A percentile compares a stretch with the other conserved stretches of the same genome.
Conservation (phyloP, 2,329 filamentous ascomycete genomes). For the Onygenales sp. region DNA sequence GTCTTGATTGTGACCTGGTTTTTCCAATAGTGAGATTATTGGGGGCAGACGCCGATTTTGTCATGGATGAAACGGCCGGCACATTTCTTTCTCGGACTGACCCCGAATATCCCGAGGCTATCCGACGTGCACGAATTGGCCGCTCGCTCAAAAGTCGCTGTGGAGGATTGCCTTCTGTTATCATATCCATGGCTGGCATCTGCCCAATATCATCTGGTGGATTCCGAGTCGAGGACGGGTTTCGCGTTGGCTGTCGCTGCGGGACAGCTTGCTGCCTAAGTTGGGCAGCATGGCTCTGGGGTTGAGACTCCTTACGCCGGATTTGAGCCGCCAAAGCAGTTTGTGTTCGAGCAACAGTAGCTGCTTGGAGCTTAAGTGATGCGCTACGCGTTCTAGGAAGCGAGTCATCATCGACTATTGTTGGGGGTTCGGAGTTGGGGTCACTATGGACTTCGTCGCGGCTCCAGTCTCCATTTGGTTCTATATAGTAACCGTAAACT, state of each 20-base stretch:
- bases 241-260: slow-evolving; percentile 21
- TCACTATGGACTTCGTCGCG: slow-evolving; percentile 15
- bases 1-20: slow-evolving; percentile 32
- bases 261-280: slow-evolving; percentile 36
- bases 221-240: slow-evolving; percentile 17
- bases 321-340: slow-evolving; percentile 31
- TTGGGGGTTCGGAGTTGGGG: slow-evolving; percentile 13
- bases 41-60: slow-evolving; percentile 24
- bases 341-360: slow-evolving; percentile 26
- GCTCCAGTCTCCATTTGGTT: slow-evolving; percentile 34
- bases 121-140: slow-evolving; percentile 29
- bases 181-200: slow-evolving; percentile 6
- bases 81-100: slow-evolving; percentile 23
- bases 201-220: slow-evolving; percentile 8
- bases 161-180: slow-evolving; percentile 3
- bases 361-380: slow-evolving; percentile 19
- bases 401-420: slow-evolving; percentile 12
- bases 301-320: slow-evolving; percentile 24
- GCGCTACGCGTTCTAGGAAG: slow-evolving; percentile 20
- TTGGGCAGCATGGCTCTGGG: slow-evolving; percentile 38
- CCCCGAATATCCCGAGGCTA: slow-evolving; percentile 24
- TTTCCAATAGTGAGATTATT: slow-evolving; percentile 29
- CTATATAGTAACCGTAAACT: slow-evolving; percentile 36
- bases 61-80: slow-evolving; percentile 16
- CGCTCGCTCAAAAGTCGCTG: slow-evolving; percentile 29